A percentile compares a stretch with the other conserved stretches of the same genome.
phyloP scores from a whole-genome alignment of 2,329 filamentous ascomycete species.

The Aspergillus udagawae region DNA sequence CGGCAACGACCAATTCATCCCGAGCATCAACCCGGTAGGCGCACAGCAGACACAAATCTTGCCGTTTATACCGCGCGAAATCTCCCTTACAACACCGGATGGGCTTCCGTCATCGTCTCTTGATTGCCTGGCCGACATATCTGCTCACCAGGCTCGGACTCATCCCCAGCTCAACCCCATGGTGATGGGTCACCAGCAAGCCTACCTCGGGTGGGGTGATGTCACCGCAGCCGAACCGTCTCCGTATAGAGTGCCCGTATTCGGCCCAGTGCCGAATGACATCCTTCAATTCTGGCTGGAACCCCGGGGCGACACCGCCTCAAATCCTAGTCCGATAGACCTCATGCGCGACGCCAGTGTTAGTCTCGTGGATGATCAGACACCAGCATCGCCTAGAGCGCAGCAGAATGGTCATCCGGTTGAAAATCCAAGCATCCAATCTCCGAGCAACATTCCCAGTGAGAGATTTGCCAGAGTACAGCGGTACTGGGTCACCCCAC shows the following conservation, averaged over 20 bases:
- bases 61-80: conserved; percentile 19
- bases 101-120: conserved; percentile 34
- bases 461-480: conserved; percentile 42
- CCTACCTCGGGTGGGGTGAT: conserved; percentile 31
- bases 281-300: conserved; percentile 36
- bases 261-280: conserved; percentile 27
- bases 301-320: conserved; percentile 27
- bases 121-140: conserved; percentile 38
- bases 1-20: conserved; percentile 15
- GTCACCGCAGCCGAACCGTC: conserved; percentile 18
- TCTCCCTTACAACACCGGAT: conserved; percentile 26
- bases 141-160: conserved; percentile 29
- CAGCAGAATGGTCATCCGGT: conserved; percentile 19
- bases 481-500: conserved; percentile 39
- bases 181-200: conserved; percentile 26
- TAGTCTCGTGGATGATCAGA: conserved; percentile 20
- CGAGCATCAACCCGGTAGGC: conserved; percentile 11
- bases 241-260: conserved; percentile 18
- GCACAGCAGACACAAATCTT: conserved; percentile 12
- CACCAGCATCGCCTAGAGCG: conserved; percentile 18
- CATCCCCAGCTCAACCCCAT: conserved; percentile 25
- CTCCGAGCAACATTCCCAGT: conserved; percentile 30
- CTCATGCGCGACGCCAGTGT: conserved; percentile 23
- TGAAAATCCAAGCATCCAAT: conserved; percentile 19
- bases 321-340: conserved; percentile 28